Percentiles rank a stretch among this genome's conserved stretches.
These are phyloP conservation scores for Blastobotrys malaysiensis DNA, from an alignment of 1,139 yeast genomes.

Conservation along the genomic window DNA sequence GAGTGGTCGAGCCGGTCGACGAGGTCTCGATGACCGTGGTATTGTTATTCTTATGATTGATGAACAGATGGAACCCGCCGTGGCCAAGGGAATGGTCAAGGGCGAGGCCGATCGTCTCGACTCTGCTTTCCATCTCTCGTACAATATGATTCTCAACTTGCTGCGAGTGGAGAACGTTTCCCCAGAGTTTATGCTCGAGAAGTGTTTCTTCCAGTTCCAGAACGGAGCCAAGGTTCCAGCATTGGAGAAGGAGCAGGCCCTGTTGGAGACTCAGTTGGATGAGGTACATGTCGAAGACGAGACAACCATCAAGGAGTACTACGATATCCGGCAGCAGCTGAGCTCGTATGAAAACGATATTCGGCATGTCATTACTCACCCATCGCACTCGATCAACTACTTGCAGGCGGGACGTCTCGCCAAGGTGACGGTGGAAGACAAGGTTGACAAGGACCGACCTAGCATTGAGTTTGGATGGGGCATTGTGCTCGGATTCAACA, in stretches of 20 bases:
- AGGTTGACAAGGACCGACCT: slow-evolving; percentile 16
- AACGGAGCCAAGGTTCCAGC: slow-evolving; percentile 85
- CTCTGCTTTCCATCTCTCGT: slow-evolving; percentile 94
- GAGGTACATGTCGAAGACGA: slow-evolving; percentile 65
- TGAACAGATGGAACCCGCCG: slow-evolving; percentile 98
- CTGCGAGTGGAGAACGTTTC: slow-evolving; percentile 97
- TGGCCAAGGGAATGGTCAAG: slow-evolving; percentile 98
- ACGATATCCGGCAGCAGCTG: slow-evolving; percentile 70
- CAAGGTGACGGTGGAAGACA: slow-evolving; percentile 49
- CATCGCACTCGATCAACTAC: slow-evolving; percentile 76
- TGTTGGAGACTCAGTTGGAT: slow-evolving; percentile 28
- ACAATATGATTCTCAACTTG: slow-evolving; percentile 92
- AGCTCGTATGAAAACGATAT: slow-evolving; percentile 69
- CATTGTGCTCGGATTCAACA: slow-evolving; percentile 69
- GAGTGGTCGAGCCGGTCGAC: slow-evolving; percentile 99
- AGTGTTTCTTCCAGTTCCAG: slow-evolving; percentile 93
- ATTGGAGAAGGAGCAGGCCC: slow-evolving; percentile 48
- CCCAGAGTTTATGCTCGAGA: slow-evolving; percentile 93
- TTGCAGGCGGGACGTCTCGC: slow-evolving; percentile 86
- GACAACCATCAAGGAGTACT: slow-evolving; percentile 67
- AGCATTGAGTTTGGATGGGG: slow-evolving; percentile 87
- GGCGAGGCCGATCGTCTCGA: slow-evolving; percentile 97
- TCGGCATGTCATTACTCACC: slow-evolving; percentile 83
- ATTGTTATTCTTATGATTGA: slow-evolving; percentile 99
- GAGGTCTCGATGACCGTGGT: slow-evolving; percentile 98